Evolutionary conservation across 345 rosid genomes (phyloP), one percentile per base, ranked within the genome.

Genomic region (Nasturtium officinale): DNA sequence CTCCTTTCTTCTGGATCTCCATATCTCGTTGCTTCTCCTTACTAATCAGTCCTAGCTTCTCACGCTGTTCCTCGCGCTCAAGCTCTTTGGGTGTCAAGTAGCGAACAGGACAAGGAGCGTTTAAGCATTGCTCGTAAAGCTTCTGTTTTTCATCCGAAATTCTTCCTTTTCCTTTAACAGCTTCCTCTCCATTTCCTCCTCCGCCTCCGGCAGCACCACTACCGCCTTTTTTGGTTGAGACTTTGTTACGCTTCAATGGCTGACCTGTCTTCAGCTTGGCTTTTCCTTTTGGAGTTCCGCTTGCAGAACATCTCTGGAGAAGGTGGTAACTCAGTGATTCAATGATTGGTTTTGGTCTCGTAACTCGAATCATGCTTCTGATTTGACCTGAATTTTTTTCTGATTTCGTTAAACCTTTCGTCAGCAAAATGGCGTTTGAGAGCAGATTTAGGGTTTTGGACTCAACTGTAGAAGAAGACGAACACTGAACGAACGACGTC

Each of bases 61-160:
- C 88, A 15, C 97, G 80, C 75, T 95, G 96, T 2, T 83, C 92
- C 60, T 95, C 99, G 2, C 97, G 84, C 15, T 80, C 87, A 2
- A 57, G 67, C 20, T 87, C 90, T 35, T 85, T 85, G 0, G 90
- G 89, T 9, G 81, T 82, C 58, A 91, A 80, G 79, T 82, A 77
- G 15, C 97, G 87, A 53, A 95, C 82, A 6, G 99, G 99, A 0
- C 96, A 85, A 3, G 99, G 97, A 3, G 96, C 96, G 28, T 82
- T 88, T 48, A 91, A 81, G 83, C 96, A 95, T 33, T 79, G 80
- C 3, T 90, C 96, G 77, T 83, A 87, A 10, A 91, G 80, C 28
- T 72, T 73, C 28, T 83, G 63, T 78, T 85, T 88, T 76, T 83
- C 90, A 38, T 84, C 84, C 20, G 78, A 69, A 61, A 77, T 30